Evolutionary conservation across 345 rosid species (phyloP).

Genomic region (Noccaea caerulescens): DNA sequence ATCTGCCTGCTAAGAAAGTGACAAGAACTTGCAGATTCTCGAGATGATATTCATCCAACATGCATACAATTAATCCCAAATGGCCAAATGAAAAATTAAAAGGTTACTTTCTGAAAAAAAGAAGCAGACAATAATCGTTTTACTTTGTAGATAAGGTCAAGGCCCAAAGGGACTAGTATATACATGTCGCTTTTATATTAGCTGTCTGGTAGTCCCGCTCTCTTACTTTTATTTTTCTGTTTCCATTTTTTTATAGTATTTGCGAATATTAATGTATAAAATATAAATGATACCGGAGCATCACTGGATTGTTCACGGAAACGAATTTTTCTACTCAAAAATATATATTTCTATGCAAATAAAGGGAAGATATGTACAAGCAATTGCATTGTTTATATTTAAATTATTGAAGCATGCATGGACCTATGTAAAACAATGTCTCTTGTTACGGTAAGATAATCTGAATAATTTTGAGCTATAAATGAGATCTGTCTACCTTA

Average conservation of each 20-base stretch:
- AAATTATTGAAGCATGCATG: background rate
- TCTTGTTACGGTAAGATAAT: conserved; percentile 2
- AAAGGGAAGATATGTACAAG: background rate
- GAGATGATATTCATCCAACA: conserved; percentile 4
- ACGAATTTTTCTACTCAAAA: background rate
- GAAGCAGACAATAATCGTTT: background rate
- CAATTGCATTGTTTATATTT: background rate
- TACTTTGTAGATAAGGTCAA: background rate
- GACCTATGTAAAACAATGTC: conserved; percentile 19
- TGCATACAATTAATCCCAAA: background rate
- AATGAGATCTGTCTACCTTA: conserved; percentile 30
- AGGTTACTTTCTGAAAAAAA: background rate
- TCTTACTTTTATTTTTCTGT: background rate
- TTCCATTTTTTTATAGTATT: no score
- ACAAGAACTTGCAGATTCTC: background rate
- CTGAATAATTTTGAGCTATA: conserved; percentile 10
- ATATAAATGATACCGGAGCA: no score
- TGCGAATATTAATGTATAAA: no score
- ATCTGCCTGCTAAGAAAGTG: background rate
- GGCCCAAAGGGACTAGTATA: background rate
- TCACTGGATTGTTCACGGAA: no score
- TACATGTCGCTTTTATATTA: background rate
- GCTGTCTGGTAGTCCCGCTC: conserved; percentile 5
- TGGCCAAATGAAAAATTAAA: no score
- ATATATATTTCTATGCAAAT: background rate